Evolutionary conservation across 129 eudicot species (phyloP).

Genomic region (Kitagawia praeruptora): DNA sequence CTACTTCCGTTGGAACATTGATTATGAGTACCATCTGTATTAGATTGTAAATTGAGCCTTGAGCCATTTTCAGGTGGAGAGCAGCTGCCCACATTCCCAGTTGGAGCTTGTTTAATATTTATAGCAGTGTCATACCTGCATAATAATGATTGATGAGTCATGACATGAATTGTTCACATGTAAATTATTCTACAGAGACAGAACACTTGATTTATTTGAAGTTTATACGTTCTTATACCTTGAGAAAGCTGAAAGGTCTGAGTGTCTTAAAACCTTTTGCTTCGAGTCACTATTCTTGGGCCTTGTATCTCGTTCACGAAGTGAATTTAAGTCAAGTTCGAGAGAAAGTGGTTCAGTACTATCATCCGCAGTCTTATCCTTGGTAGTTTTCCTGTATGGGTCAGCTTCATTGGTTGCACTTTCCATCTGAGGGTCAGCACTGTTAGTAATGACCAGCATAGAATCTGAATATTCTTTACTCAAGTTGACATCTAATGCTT

Average conservation of each 20-base stretch:
- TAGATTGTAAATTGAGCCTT: slow-evolving; percentile 28
- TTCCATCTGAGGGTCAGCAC: slow-evolving; percentile 6
- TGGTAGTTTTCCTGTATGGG: slow-evolving; percentile 16
- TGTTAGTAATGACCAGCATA: slow-evolving; percentile 13
- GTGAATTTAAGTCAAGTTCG: slow-evolving; percentile 47
- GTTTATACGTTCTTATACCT: slow-evolving; percentile 28
- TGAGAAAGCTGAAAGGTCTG: slow-evolving; percentile 56
- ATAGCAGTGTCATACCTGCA: slow-evolving; percentile 38
- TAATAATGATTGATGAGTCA: not conserved
- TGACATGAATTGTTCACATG: not conserved
- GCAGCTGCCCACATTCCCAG: slow-evolving; percentile 61
- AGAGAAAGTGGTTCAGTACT: slow-evolving; percentile 39
- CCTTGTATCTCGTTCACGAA: slow-evolving; percentile 33
- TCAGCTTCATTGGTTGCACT: slow-evolving; percentile 12
- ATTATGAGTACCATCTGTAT: slow-evolving; percentile 33
- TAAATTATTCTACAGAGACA: not conserved
- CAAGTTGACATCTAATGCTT: slow-evolving; percentile 16
- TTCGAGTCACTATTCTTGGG: slow-evolving; percentile 28
- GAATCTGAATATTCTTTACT: slow-evolving; percentile 23
- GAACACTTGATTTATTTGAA: not conserved
- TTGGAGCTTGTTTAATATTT: slow-evolving; percentile 39
- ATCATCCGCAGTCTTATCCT: slow-evolving; percentile 25
- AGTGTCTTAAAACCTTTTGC: slow-evolving; percentile 43
- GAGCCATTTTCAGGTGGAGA: slow-evolving; percentile 49
- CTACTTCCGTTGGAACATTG: slow-evolving; percentile 51